Evolutionary conservation across 2,329 filamentous ascomycete species (phyloP).

Genomic region (Calonectria montana): DNA sequence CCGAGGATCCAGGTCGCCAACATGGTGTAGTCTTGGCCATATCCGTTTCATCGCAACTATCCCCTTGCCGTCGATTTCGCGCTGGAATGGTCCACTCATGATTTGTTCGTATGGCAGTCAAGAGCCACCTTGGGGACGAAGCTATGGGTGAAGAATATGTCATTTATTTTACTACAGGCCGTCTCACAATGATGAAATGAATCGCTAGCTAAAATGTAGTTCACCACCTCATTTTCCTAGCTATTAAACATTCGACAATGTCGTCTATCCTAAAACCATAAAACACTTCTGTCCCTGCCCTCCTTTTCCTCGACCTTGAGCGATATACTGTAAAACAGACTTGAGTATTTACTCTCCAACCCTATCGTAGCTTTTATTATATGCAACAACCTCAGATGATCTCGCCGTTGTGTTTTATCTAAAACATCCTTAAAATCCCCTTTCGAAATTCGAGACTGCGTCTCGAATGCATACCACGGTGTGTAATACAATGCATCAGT

Average conservation of each 20-base stretch:
- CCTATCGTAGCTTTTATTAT: slow-evolving; percentile 32
- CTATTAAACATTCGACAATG: no score
- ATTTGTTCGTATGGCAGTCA: background rate
- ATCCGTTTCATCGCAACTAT: background rate
- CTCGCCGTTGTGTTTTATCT: slow-evolving; percentile 29
- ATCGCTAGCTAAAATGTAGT: background rate
- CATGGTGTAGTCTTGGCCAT: background rate
- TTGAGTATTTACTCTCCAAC: slow-evolving; percentile 39
- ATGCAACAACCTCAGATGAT: slow-evolving; percentile 24
- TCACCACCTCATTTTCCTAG: background rate
- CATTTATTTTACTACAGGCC: no score
- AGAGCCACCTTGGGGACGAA: no score
- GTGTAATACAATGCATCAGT: slow-evolving; percentile 41
- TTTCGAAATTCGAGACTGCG: slow-evolving; percentile 26
- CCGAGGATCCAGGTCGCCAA: background rate
- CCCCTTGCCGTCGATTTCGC: background rate
- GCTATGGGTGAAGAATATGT: background rate
- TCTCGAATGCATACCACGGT: slow-evolving; percentile 45
- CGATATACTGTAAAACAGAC: slow-evolving; percentile 39
- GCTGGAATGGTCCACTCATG: background rate
- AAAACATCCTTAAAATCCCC: slow-evolving; percentile 33
- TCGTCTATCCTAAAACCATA: slow-evolving; percentile 28
- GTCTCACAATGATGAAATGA: no score
- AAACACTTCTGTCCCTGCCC: slow-evolving; percentile 13
- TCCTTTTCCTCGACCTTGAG: slow-evolving; percentile 22